phyloP scores from a whole-genome alignment of 2,329 filamentous ascomycete genomes.

The Talaromyces sp. region DNA sequence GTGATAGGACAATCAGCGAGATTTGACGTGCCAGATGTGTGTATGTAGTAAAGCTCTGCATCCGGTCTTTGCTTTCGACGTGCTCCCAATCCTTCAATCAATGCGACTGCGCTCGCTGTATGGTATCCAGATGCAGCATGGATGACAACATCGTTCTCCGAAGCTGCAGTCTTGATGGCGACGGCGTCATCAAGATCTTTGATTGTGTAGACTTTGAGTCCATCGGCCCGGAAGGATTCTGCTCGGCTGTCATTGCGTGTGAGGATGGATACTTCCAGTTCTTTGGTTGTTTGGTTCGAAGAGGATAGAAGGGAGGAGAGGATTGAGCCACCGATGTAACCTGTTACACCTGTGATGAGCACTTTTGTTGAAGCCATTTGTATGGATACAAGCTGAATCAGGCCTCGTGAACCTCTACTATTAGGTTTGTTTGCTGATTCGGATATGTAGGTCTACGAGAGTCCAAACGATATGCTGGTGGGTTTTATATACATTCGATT shows the following conservation, averaged over 20 bases:
- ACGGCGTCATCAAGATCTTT: conserved; percentile 21
- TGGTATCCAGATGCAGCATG: conserved; percentile 44
- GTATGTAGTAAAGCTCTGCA: not conserved
- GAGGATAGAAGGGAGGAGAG: conserved; percentile 5
- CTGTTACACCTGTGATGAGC: conserved; percentile 1
- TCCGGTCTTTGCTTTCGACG: conserved; percentile 27
- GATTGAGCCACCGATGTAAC: conserved; percentile 5
- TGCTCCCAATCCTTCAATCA: conserved; percentile 43
- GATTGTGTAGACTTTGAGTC: conserved; percentile 19
- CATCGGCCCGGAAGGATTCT: not conserved
- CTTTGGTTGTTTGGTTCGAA: not conserved
- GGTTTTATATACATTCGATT: too few species aligned
- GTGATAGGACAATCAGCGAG: conserved; percentile 43
- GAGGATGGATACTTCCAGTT: conserved; percentile 17
- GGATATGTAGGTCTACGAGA: too few species aligned
- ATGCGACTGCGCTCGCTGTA: conserved; percentile 35
- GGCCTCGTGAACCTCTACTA: too few species aligned
- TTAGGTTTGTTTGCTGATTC: too few species aligned
- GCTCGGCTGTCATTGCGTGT: conserved; percentile 17
- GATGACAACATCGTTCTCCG: conserved; percentile 38
- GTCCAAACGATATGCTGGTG: too few species aligned
- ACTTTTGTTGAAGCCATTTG: conserved; percentile 8
- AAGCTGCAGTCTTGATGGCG: conserved; percentile 13
- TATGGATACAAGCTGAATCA: not conserved
- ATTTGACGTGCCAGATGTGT: conserved; percentile 8